Conservation (phyloP, 768 basidiomycete genomes). For the Neoboletus magnificus region DNA sequence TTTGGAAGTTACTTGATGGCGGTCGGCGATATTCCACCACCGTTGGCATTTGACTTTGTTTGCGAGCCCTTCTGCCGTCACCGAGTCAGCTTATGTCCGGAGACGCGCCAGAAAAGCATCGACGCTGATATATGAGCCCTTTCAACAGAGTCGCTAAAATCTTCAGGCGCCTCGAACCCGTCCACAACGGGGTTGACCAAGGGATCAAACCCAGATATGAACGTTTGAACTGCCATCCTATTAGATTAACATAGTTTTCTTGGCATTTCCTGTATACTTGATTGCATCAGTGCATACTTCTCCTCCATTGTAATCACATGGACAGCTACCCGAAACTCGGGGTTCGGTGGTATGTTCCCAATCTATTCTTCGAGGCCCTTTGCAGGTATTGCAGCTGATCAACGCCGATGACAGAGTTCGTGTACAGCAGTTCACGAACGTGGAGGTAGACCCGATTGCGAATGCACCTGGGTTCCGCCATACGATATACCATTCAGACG, state of each 20-base stretch:
- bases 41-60: neutral
- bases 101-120: neutral
- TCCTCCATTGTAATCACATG: no score
- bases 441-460: neutral
- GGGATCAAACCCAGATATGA: neutral
- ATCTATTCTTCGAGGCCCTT: neutral
- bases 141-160: neutral
- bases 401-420: neutral
- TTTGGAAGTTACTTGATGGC: no score
- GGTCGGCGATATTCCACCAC: no score
- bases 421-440: neutral
- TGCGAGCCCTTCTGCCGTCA: neutral
- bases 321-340: neutral
- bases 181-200: neutral
- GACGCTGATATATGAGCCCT: neutral
- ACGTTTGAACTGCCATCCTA: neutral
- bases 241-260: neutral
- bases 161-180: neutral
- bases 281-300: neutral
- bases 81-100: neutral
- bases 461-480: neutral
- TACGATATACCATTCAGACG: neutral
- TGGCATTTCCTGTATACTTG: neutral
- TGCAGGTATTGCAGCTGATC: neutral
- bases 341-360: neutral